Evolutionary conservation across 1,139 yeast species (phyloP).

Genomic region (Pichia sp.): DNA sequence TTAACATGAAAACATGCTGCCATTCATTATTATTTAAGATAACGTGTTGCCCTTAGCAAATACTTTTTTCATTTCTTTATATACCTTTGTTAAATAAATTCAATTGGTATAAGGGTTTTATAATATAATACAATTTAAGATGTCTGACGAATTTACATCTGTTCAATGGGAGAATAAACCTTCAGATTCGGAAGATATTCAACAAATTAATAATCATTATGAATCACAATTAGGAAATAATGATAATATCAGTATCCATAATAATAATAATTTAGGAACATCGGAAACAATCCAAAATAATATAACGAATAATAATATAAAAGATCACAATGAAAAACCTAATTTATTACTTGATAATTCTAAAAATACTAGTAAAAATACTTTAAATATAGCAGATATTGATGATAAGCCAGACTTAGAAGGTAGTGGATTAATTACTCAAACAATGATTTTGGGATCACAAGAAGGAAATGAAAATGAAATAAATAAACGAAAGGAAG

Average conservation of each 20-base stretch:
- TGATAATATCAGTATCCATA: not conserved
- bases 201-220: too few relatives aligned
- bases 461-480: not conserved
- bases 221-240: not conserved
- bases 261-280: not conserved
- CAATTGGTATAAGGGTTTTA: too few relatives aligned
- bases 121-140: constrained; percentile 1
- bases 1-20: too few relatives aligned
- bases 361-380: not conserved
- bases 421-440: constrained; percentile 15
- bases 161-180: constrained; percentile 54
- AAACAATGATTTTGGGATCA: constrained; percentile 13
- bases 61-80: too few relatives aligned
- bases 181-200: not conserved
- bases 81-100: too few relatives aligned
- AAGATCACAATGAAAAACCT: not conserved
- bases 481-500: not conserved
- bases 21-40: too few relatives aligned
- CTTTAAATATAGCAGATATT: not conserved
- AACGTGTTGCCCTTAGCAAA: too few relatives aligned
- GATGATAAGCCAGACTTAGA: not conserved
- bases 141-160: constrained; percentile 48
- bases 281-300: too few relatives aligned
- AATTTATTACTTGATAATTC: too few relatives aligned
- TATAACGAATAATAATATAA: too few relatives aligned